Evolutionary conservation across 768 basidiomycete genomes (phyloP).

Genomic region (Rhizopogon salebrosus): DNA sequence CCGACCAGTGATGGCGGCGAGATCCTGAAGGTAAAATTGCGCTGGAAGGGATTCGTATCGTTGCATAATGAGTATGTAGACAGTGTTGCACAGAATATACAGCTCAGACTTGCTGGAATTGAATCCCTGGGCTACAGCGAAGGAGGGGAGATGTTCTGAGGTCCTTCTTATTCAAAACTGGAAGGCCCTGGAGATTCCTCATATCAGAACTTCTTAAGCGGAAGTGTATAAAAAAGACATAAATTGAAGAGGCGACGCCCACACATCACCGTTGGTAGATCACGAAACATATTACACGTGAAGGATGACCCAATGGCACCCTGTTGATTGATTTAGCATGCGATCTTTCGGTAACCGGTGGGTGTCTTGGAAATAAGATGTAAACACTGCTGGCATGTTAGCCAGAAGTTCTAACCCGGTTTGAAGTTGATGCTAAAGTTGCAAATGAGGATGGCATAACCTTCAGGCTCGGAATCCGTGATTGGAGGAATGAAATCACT

Average conservation of each 20-base stretch:
- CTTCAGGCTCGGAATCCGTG: conserved; percentile 3
- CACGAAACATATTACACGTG: conserved; percentile 28
- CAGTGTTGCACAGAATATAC: conserved; percentile 11
- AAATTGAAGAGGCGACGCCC: conserved; percentile 19
- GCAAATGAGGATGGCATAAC: conserved; percentile 4
- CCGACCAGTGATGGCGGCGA: conserved; percentile 30
- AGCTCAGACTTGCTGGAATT: conserved; percentile 24
- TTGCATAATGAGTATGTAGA: conserved; percentile 21
- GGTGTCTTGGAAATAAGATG: conserved; percentile 13
- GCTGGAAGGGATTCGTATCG: conserved; percentile 24
- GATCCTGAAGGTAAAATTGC: conserved; percentile 31
- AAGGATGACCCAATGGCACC: conserved; percentile 25
- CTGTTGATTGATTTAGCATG: conserved; percentile 17
- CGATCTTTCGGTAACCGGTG: conserved; percentile 9
- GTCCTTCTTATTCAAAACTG: conserved; percentile 26
- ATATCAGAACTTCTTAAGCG: conserved; percentile 16
- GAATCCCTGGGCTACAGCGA: conserved; percentile 5
- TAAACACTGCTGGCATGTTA: conserved; percentile 13
- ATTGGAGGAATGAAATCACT: not conserved
- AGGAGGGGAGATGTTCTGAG: conserved; percentile 4
- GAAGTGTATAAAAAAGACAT: conserved; percentile 21
- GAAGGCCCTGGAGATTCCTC: conserved; percentile 7
- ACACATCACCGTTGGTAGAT: conserved; percentile 23
- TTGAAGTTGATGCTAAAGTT: not conserved
- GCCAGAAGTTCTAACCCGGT: conserved; percentile 16